phyloP scores from a whole-genome alignment of 331 rosid species.

The Quercus tomentella region DNA sequence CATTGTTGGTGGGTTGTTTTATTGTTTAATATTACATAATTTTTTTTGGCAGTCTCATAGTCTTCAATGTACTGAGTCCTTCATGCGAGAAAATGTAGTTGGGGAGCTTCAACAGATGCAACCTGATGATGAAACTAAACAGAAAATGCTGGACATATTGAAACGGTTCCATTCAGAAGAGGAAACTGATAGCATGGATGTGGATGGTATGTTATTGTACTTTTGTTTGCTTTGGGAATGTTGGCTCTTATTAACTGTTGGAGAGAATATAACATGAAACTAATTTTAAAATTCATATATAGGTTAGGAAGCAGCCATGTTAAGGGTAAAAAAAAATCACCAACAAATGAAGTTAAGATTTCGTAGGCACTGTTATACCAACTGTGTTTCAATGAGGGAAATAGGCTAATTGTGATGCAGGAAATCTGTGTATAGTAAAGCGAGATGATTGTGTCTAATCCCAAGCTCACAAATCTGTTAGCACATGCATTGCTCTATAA shows the following conservation, averaged over 20 bases:
- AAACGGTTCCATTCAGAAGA: constrained; percentile 69
- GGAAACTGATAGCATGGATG: constrained; percentile 62
- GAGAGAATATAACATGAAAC: neutral
- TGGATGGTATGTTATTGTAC: constrained; percentile 48
- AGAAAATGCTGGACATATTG: constrained; percentile 72
- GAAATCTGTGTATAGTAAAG: neutral
- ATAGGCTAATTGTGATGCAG: neutral
- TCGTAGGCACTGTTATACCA: neutral
- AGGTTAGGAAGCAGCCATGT: neutral
- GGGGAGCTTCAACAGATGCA: constrained; percentile 68
- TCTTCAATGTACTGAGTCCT: constrained; percentile 79
- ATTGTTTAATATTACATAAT: neutral
- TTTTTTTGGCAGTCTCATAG: constrained; percentile 62
- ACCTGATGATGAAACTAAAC: constrained; percentile 58
- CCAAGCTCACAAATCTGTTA: neutral
- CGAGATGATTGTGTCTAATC: neutral
- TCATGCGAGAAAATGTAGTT: constrained; percentile 86
- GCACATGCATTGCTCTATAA: neutral
- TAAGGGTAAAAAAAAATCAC: neutral
- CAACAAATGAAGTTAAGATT: neutral
- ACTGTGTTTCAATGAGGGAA: neutral
- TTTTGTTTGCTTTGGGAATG: neutral
- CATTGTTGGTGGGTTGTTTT: no score
- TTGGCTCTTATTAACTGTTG: constrained; percentile 3
- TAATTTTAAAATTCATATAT: neutral